Base-by-base conservation (phyloP, 2,329 filamentous ascomycete genomes). In the Fusarium pseudograminearum region DNA sequence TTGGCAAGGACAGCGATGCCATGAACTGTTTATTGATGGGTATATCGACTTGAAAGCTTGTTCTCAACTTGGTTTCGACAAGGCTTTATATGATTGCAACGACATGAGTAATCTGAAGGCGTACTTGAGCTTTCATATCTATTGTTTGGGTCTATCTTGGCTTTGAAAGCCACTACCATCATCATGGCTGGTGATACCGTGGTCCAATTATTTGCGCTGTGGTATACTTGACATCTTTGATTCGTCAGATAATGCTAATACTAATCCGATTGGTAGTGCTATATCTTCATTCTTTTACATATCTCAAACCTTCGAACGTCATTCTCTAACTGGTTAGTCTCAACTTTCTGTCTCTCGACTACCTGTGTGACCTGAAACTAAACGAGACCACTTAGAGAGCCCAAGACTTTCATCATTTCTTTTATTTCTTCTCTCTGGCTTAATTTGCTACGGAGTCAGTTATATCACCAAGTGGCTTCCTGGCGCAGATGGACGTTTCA, bases 221-320 rank as follows among this genome's bases (percentile, higher is more conserved):
- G 73, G 73, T 74, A 72, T 8, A 45, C 24, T 16, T 28, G 42
- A 20, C n/a, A 18, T 38, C 26, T 22, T 20, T 26, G 31, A 14
- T n/a, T 18, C 11, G 30, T 53, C 34, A 28, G 24, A 12, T n/a
- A 12, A 31, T 28, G 5, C 20, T 28, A 3, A 11, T 31, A 26
- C 61, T 65, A 28, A 65, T 20, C 4, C 9, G n/a, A 26, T 38
- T 34, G 16, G 33, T 28, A 87, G 85, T 72, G 81, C 83, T 64
- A 72, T 84, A 16, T 71, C 79, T 46, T 85, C 84, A 4, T 85
- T 86, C 73, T 72, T 83, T 44, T 86, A 84, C 77, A 78, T 86
- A 16, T 81, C 80, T 4, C 78, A 80, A 64, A 83, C 80, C 9
- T 73, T 85, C 15, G 81, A 85, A 60, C 80, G 80, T 40, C 84